Evolutionary conservation across 257 asterid species (phyloP), one percentile per base, ranked within the genome.

Genomic region (Paulownia fortunei): DNA sequence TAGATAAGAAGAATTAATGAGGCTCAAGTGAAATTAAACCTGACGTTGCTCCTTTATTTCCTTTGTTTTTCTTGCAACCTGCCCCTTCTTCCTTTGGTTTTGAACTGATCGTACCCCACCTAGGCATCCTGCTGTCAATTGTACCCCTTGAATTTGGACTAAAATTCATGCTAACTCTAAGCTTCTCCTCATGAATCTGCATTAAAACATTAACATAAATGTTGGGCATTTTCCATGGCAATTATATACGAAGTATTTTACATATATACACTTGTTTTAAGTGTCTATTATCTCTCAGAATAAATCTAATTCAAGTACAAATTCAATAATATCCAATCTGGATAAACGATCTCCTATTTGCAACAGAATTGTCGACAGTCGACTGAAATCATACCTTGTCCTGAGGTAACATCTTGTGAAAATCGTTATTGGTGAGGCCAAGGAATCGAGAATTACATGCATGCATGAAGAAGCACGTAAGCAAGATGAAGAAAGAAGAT

Each of bases 401-500:
- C 19, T 26, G 70, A 64, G 71, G 19, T 19, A 52, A 60, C 3
- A 59, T 52, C 21, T 37, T 39, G 42, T 24, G 67, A 34, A 19
- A 58, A 10, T 36, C 46, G 39, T 21, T 42, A 26, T 9, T 24
- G 0, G 61, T 4, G 12, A 41, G 42, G 9, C 26, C 41, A 21
- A 77, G 21, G 39, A 49, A 39, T 46, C 73, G 72, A 72, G 82
- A 74, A 8, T 42, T 18, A 49, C 77, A 66, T 66, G 85, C 82
- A 73, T 77, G 85, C 80, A 72, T 39, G 82, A 71, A 64, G 44
- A 72, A 58, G 66, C 30, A 72, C 46, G 64, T 34, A 15, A 72
- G 9, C 55, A 82, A 73, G 64, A 82, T 72, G 77, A 72, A 47
- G 21, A 72, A 56, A 26, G 18, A 68, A 16, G 60, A 16, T 34